phyloP scores from a whole-genome alignment of 2,329 filamentous ascomycete genomes.

The Colletotrichum gloeosporioides region DNA sequence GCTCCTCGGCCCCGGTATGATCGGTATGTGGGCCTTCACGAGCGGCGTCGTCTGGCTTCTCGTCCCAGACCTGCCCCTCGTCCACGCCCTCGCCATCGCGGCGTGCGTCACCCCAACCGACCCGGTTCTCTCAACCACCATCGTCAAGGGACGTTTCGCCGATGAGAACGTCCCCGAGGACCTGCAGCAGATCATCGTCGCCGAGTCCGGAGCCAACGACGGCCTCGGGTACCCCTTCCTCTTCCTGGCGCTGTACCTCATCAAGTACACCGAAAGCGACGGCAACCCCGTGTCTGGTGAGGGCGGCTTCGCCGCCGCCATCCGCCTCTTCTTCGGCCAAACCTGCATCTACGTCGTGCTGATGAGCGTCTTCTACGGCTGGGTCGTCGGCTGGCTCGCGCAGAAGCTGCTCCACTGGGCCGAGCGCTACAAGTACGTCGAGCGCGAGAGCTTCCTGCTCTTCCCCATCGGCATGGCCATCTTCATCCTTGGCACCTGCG shows the following conservation, averaged over 20 bases:
- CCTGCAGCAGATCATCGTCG: slow-evolving; percentile 80
- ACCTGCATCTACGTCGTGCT: slow-evolving; percentile 86
- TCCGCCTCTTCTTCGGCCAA: slow-evolving; percentile 83
- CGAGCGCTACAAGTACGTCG: slow-evolving; percentile 80
- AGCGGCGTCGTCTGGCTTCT: slow-evolving; percentile 79
- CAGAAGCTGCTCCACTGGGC: slow-evolving; percentile 86
- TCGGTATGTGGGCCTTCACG: slow-evolving; percentile 82
- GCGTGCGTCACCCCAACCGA: slow-evolving; percentile 94
- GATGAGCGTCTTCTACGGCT: slow-evolving; percentile 79
- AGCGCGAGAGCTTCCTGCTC: slow-evolving; percentile 85
- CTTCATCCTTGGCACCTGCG: slow-evolving; percentile 87
- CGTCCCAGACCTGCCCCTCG: slow-evolving; percentile 73
- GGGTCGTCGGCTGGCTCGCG: slow-evolving; percentile 78
- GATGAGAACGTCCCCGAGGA: slow-evolving; percentile 86
- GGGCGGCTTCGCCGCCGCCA: slow-evolving; percentile 67
- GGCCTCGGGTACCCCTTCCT: slow-evolving; percentile 89
- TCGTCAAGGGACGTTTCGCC: slow-evolving; percentile 92
- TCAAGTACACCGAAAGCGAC: slow-evolving; percentile 73
- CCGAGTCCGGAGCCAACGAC: slow-evolving; percentile 88
- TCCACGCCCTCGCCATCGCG: slow-evolving; percentile 81
- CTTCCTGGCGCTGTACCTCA: slow-evolving; percentile 82
- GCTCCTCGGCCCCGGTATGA: slow-evolving; percentile 85
- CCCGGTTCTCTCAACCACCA: slow-evolving; percentile 84
- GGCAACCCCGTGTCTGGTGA: slow-evolving; percentile 53
- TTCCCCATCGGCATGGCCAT: slow-evolving; percentile 85